Conservation (phyloP, 805 yeast genomes). For the Clavispora asparagi region DNA sequence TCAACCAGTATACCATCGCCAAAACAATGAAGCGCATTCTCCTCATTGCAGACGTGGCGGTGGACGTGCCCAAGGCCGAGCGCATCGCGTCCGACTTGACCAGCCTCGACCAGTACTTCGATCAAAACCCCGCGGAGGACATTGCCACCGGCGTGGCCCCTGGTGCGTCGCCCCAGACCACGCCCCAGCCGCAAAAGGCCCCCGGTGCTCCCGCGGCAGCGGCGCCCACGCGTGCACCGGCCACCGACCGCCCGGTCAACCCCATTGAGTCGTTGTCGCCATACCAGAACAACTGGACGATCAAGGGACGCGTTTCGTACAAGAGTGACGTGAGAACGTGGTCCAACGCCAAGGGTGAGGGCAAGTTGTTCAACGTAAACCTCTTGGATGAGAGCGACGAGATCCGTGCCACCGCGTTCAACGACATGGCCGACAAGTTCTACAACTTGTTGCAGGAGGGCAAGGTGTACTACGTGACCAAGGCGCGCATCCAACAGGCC, state of each 20-base stretch:
- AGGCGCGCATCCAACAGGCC: conserved; percentile 75
- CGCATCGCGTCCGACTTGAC: conserved; percentile 31
- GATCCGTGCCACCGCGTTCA: conserved; percentile 92
- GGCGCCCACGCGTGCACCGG: conserved; percentile 2
- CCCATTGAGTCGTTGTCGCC: conserved; percentile 90
- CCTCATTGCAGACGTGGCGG: conserved; percentile 42
- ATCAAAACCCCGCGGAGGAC: conserved; percentile 54
- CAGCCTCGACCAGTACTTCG: conserved; percentile 53
- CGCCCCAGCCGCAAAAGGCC: conserved; percentile 16
- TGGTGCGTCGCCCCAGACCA: conserved; percentile 4
- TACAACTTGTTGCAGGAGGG: conserved; percentile 81
- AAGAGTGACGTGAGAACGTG: conserved; percentile 86
- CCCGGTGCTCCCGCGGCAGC: not conserved
- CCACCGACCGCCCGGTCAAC: conserved; percentile 31
- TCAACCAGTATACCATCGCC: conserved; percentile 40
- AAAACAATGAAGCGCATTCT: conserved; percentile 46
- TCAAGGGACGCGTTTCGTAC: conserved; percentile 85
- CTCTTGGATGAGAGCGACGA: conserved; percentile 93
- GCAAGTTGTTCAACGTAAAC: conserved; percentile 83
- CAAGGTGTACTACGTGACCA: conserved; percentile 77
- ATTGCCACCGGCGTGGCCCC: conserved; percentile 16
- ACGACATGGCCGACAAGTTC: conserved; percentile 76
- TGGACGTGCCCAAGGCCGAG: conserved; percentile 33
- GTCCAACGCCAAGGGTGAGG: conserved; percentile 83
- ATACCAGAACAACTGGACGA: conserved; percentile 85